These are phyloP conservation scores for Elaeis guineensis DNA, from an alignment of 176 grass and related monocot species.

Conservation along the genomic window DNA sequence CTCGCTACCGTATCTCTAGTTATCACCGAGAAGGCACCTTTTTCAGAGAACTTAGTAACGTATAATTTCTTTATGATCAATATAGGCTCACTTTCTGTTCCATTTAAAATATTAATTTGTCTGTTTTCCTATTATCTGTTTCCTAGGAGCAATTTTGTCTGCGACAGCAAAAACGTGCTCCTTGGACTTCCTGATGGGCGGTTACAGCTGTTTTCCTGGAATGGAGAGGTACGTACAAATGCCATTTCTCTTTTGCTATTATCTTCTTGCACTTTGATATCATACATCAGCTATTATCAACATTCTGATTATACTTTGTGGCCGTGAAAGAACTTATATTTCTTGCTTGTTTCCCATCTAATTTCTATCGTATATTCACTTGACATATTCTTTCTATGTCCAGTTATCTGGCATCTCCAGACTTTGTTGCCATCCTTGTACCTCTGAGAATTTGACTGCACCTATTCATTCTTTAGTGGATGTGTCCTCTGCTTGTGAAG, in stretches of 20 bases:
- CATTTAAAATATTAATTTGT: background rate
- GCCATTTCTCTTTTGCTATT: slow-evolving; percentile 28
- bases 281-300: background rate
- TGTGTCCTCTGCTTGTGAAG: slow-evolving; percentile 33
- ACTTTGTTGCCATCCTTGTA: slow-evolving; percentile 49
- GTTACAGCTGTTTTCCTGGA: slow-evolving; percentile 84
- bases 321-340: background rate
- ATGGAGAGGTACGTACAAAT: slow-evolving; percentile 81
- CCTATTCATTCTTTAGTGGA: slow-evolving; percentile 35
- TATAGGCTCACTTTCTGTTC: background rate
- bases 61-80: slow-evolving; percentile 28
- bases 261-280: slow-evolving; percentile 29
- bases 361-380: slow-evolving; percentile 15
- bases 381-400: slow-evolving; percentile 29
- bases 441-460: slow-evolving; percentile 37
- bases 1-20: slow-evolving; percentile 53
- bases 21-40: slow-evolving; percentile 70
- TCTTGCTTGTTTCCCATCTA: slow-evolving; percentile 8
- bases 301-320: background rate
- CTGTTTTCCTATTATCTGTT: slow-evolving; percentile 7
- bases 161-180: slow-evolving; percentile 81
- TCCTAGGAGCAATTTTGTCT: slow-evolving; percentile 86
- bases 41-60: slow-evolving; percentile 57
- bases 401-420: slow-evolving; percentile 72
- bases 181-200: slow-evolving; percentile 82